A percentile compares a stretch with the other conserved stretches of the same genome.
Evolutionary conservation across 78 protist species (phyloP).

Genomic region (Speleostelium caveatum): DNA sequence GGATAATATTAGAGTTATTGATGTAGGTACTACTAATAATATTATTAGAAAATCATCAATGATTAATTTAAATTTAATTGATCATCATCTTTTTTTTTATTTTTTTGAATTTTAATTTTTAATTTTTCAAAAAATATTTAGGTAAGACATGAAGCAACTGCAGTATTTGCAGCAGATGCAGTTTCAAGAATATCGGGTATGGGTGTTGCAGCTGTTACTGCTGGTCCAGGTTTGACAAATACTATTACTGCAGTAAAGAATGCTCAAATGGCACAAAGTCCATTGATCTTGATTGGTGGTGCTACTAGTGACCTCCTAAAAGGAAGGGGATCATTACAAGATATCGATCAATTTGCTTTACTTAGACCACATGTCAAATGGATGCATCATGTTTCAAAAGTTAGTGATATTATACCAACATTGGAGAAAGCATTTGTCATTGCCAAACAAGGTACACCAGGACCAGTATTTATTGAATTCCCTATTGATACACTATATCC

Average conservation of each 20-base stretch:
- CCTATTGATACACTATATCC: conserved; percentile 88
- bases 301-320: conserved; percentile 85
- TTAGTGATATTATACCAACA: conserved; percentile 79
- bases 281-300: conserved; percentile 88
- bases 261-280: conserved; percentile 90
- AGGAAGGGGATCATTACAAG: conserved; percentile 92
- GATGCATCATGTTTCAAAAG: conserved; percentile 29
- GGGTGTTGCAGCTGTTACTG: conserved; percentile 92
- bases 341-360: conserved; percentile 88
- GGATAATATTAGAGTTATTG: conserved; percentile 78
- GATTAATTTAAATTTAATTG: too few relatives aligned
- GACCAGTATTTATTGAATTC: conserved; percentile 90
- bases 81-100: not conserved
- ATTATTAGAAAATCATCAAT: not conserved
- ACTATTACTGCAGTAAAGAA: conserved; percentile 92
- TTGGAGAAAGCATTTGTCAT: conserved; percentile 55
- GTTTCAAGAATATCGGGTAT: conserved; percentile 84
- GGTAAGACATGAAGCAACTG: conserved; percentile 87
- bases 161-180: conserved; percentile 94
- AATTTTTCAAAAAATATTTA: not conserved
- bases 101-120: not conserved
- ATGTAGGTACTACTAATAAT: conserved; percentile 22
- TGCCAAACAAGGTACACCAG: conserved; percentile 84
- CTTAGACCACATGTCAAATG: conserved; percentile 81
- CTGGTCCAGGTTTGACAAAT: conserved; percentile 94